These are phyloP conservation scores for Boletus tylopilopsis DNA, from an alignment of 768 basidiomycete genomes.

Conservation along the genomic window DNA sequence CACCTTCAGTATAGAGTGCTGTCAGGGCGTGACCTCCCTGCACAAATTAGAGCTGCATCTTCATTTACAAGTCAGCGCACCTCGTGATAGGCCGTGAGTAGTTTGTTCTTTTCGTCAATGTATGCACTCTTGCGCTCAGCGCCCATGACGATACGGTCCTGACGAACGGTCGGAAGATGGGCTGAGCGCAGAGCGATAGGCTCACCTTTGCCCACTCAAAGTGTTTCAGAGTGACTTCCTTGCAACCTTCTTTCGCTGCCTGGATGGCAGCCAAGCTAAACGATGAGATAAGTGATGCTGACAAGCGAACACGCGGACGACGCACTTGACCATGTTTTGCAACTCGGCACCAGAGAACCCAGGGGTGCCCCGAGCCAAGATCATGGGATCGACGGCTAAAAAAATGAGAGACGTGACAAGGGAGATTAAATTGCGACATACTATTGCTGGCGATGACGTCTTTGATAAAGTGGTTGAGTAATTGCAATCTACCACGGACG, in stretches of 20 bases:
- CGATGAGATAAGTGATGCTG: background rate
- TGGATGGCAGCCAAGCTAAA: slow-evolving; percentile 86
- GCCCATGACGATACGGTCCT: slow-evolving; percentile 97
- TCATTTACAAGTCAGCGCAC: slow-evolving; percentile 34
- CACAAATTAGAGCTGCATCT: slow-evolving; percentile 9
- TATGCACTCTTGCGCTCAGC: slow-evolving; percentile 89
- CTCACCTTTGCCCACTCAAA: slow-evolving; percentile 96
- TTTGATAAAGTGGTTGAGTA: slow-evolving; percentile 87
- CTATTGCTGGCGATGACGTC: slow-evolving; percentile 63
- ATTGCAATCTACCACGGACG: slow-evolving; percentile 89
- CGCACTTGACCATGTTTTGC: slow-evolving; percentile 94
- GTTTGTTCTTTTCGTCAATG: slow-evolving; percentile 82
- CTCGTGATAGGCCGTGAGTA: slow-evolving; percentile 96
- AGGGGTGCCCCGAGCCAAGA: slow-evolving; percentile 90
- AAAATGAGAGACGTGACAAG: background rate
- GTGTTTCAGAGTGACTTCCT: slow-evolving; percentile 70
- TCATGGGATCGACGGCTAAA: slow-evolving; percentile 75
- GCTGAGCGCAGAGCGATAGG: background rate
- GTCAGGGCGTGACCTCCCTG: slow-evolving; percentile 93
- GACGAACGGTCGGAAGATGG: background rate
- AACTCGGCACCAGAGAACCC: slow-evolving; percentile 97
- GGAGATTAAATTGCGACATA: slow-evolving; percentile 33
- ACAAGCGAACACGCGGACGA: slow-evolving; percentile 9
- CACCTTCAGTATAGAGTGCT: slow-evolving; percentile 90
- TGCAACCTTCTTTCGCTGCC: slow-evolving; percentile 80